These are phyloP conservation scores for Aphanomyces stellatus DNA, from an alignment of 352 stramenopile genomes.

Conservation along the genomic window DNA sequence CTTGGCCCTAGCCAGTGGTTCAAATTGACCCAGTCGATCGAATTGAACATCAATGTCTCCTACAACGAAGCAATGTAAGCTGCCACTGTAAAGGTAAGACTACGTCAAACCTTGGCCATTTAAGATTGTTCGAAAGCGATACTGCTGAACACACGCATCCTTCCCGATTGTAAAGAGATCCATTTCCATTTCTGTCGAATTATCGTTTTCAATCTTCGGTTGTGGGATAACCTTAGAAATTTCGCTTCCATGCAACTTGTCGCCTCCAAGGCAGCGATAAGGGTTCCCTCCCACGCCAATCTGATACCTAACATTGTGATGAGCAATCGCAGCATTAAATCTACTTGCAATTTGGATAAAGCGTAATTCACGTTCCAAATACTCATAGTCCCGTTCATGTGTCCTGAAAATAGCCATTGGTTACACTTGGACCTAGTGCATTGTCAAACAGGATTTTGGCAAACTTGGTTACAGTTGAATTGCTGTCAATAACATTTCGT, in stretches of 20 bases:
- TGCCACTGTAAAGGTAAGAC: background rate
- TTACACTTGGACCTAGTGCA: constrained; percentile 26
- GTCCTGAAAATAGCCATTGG: constrained; percentile 49
- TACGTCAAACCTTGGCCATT: background rate
- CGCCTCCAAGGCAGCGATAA: constrained; percentile 5
- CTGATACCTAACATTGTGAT: background rate
- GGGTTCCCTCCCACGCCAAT: background rate
- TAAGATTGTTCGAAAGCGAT: background rate
- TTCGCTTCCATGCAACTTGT: background rate
- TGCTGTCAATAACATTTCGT: constrained; percentile 7
- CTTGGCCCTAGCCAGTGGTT: background rate
- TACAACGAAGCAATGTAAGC: background rate
- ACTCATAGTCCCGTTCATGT: constrained; percentile 31
- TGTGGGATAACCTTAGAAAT: constrained; percentile 2
- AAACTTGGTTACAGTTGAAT: constrained; percentile 31
- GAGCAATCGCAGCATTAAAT: background rate
- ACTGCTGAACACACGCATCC: background rate
- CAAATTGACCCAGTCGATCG: constrained; percentile 8
- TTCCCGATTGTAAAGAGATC: constrained; percentile 2
- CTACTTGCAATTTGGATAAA: background rate
- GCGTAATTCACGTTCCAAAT: constrained; percentile 40
- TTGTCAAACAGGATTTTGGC: constrained; percentile 23
- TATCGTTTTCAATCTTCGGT: constrained; percentile 1
- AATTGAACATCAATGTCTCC: constrained; percentile 6
- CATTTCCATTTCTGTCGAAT: constrained; percentile 4